A percentile compares a stretch with the other conserved stretches of the same genome.
phyloP scores from a whole-genome alignment of 2,329 filamentous ascomycete genomes.

The Helotiales sp. region DNA sequence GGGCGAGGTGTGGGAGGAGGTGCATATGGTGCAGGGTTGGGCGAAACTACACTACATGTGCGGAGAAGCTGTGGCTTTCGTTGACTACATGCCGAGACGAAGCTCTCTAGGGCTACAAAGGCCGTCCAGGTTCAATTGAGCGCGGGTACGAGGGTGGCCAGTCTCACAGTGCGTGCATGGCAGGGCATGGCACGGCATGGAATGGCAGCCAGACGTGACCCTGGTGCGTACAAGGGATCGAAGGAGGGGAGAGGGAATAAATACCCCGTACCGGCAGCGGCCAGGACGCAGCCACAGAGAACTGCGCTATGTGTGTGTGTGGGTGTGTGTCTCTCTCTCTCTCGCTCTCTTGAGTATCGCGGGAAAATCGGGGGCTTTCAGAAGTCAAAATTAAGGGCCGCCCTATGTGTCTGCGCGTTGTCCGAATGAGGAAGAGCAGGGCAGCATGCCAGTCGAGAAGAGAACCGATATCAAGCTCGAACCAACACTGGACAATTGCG shows the following conservation, averaged over 20 bases:
- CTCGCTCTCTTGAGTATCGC: neutral
- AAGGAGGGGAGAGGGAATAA: neutral
- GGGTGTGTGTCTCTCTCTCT: neutral
- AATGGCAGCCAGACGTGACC: conserved; percentile 1
- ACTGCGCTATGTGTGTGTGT: neutral
- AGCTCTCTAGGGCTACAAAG: conserved; percentile 19
- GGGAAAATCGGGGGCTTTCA: conserved; percentile 9
- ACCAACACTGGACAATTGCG: neutral
- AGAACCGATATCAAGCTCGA: conserved; percentile 10
- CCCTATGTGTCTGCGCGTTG: conserved; percentile 13
- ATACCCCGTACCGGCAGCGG: neutral
- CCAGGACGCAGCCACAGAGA: conserved; percentile 9
- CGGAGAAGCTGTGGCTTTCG: conserved; percentile 40
- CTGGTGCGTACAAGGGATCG: neutral
- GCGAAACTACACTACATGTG: conserved; percentile 28
- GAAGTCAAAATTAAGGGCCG: conserved; percentile 14
- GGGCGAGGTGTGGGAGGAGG: neutral
- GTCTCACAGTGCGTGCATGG: conserved; percentile 8
- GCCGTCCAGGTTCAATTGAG: conserved; percentile 29
- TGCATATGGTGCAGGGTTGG: conserved; percentile 15
- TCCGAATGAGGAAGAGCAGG: neutral
- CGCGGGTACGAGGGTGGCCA: conserved; percentile 18
- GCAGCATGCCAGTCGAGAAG: neutral
- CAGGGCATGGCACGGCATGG: conserved; percentile 6
- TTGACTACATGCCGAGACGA: conserved; percentile 35